Evolutionary conservation across 257 asterid genomes (phyloP).

Genomic region (Nicotiana attenuata): DNA sequence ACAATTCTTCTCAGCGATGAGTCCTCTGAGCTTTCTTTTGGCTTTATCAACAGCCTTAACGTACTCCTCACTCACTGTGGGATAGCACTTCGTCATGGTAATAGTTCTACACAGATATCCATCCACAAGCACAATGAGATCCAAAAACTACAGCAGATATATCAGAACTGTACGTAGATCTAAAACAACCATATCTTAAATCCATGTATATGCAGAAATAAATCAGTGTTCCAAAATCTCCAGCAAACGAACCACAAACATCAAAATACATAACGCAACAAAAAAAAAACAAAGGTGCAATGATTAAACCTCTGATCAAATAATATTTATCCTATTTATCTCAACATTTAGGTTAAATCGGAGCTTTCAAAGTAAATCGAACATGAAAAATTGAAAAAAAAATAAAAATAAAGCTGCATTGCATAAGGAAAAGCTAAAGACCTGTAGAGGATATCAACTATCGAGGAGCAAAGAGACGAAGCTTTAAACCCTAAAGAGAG

Average conservation of each 20-base stretch:
- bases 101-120: conserved; percentile 12
- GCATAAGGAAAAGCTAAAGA: background rate
- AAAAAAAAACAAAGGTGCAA: no score
- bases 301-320: no score
- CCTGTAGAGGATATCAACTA: background rate
- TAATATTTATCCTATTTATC: no score
- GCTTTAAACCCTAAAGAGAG: conserved; percentile 33
- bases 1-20: conserved; percentile 81
- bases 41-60: conserved; percentile 64
- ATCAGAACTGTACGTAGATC: background rate
- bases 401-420: background rate
- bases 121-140: conserved; percentile 6
- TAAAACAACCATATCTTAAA: background rate
- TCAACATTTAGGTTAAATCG: no score
- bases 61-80: conserved; percentile 75
- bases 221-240: background rate
- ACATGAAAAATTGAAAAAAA: background rate
- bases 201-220: background rate
- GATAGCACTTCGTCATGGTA: conserved; percentile 71
- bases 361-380: no score
- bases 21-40: conserved; percentile 80
- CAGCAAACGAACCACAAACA: background rate
- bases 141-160: no score
- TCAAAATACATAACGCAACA: no score
- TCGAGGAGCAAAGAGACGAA: background rate